Conservation (phyloP, 345 rosid genomes). For the Aethionema arabicum region DNA sequence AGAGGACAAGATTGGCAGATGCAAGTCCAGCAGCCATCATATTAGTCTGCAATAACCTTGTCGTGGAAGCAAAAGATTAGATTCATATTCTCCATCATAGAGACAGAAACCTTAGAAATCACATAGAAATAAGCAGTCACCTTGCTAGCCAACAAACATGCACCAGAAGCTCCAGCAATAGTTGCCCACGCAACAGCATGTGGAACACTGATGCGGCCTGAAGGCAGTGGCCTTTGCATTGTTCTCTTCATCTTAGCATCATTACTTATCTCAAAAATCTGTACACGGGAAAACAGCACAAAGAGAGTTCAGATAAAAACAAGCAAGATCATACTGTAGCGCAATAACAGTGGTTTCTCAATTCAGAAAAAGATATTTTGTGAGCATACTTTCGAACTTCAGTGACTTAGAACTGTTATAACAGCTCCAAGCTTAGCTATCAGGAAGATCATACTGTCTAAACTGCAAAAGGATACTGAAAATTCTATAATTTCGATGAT, state of each 20-base stretch:
- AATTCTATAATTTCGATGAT: neutral
- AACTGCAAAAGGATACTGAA: neutral
- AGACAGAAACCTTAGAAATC: neutral
- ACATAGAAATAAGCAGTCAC: constrained; percentile 42
- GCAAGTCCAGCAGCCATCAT: constrained; percentile 87
- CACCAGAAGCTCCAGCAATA: constrained; percentile 70
- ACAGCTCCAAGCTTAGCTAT: neutral
- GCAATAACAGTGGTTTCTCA: neutral
- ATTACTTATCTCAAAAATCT: constrained; percentile 83
- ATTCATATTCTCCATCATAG: constrained; percentile 13
- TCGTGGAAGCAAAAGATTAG: constrained; percentile 44
- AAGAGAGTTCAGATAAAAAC: neutral
- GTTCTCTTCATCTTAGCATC: constrained; percentile 98
- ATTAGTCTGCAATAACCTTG: constrained; percentile 93
- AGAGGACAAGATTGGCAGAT: constrained; percentile 73
- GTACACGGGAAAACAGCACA: neutral
- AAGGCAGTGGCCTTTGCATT: constrained; percentile 77
- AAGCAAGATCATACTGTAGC: constrained; percentile 5
- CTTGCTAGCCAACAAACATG: constrained; percentile 75
- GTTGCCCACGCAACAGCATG: constrained; percentile 87
- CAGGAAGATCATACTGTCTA: neutral
- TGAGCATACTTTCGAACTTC: neutral
- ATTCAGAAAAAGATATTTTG: neutral
- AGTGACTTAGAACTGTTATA: neutral
- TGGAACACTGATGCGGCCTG: constrained; percentile 62